Percentiles rank a stretch among this genome's conserved stretches.
These are phyloP conservation scores for Erodium texanum DNA, from an alignment of 441 rosid species.

Conservation along the genomic window DNA sequence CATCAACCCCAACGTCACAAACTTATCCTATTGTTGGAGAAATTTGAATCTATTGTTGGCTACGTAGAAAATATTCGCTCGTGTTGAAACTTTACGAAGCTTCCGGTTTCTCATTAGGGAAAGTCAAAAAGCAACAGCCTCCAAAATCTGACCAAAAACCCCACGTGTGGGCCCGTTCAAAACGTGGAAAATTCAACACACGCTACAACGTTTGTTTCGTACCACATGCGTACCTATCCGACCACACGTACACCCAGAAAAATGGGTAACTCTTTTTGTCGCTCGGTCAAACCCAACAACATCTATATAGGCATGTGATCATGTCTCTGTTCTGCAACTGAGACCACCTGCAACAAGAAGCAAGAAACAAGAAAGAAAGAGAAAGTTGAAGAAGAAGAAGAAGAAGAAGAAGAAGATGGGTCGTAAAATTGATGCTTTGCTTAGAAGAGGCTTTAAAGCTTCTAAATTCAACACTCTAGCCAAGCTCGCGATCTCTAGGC, in stretches of 20 bases:
- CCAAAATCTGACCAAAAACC: neutral
- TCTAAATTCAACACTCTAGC: constrained; percentile 48
- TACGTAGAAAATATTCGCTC: too few relatives aligned
- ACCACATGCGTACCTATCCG: neutral
- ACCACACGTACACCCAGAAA: neutral
- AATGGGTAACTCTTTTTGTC: neutral
- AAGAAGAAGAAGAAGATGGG: constrained; percentile 37
- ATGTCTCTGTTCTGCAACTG: neutral
- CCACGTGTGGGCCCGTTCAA: neutral
- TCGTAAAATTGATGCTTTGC: constrained; percentile 61
- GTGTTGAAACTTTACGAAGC: neutral
- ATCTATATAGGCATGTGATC: too few relatives aligned
- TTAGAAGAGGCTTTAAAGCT: constrained; percentile 53
- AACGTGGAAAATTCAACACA: neutral
- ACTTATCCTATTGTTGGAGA: too few relatives aligned
- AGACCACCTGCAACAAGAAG: neutral
- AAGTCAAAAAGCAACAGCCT: neutral
- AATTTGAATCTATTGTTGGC: too few relatives aligned
- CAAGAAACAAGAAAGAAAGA: neutral
- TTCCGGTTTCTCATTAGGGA: neutral
- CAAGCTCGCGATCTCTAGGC: constrained; percentile 60
- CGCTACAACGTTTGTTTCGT: neutral
- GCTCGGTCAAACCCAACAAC: neutral
- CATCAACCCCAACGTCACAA: too few relatives aligned
- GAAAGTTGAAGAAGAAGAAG: too few relatives aligned